Evolutionary conservation across 1,284 basidiomycete genomes (phyloP).

Genomic region (Moniliella sp.): DNA sequence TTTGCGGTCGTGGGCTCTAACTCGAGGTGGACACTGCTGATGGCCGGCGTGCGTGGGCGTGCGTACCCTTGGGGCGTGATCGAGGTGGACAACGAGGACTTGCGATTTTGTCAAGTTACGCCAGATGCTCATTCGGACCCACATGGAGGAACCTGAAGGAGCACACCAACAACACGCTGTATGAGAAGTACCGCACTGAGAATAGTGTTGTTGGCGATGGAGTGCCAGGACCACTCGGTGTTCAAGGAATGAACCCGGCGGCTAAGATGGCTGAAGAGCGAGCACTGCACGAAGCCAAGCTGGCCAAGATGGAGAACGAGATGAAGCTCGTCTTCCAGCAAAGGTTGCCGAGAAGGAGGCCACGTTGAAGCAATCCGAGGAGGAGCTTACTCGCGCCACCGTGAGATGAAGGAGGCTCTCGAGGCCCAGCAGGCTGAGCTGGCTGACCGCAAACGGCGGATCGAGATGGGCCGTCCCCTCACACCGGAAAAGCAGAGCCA

Average conservation of each 20-base stretch:
- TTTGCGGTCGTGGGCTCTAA: constrained; percentile 31
- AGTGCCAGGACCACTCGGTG: constrained; percentile 34
- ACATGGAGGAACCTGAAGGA: constrained; percentile 34
- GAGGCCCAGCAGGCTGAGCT: constrained; percentile 86
- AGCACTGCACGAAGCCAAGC: constrained; percentile 30
- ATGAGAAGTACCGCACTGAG: constrained; percentile 28
- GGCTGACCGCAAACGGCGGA: constrained; percentile 89
- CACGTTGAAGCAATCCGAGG: constrained; percentile 33
- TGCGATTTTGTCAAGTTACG: constrained; percentile 34
- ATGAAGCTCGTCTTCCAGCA: constrained; percentile 33
- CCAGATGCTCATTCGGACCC: constrained; percentile 32
- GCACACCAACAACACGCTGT: constrained; percentile 26
- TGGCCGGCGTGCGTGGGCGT: constrained; percentile 24
- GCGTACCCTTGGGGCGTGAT: constrained; percentile 32
- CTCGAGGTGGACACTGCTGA: constrained; percentile 26
- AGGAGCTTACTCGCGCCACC: constrained; percentile 32
- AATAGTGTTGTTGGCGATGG: constrained; percentile 25
- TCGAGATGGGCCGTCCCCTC: constrained; percentile 49
- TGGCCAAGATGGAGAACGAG: constrained; percentile 32
- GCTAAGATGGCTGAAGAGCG: constrained; percentile 32
- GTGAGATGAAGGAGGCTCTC: constrained; percentile 38
- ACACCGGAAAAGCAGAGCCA: constrained; percentile 73
- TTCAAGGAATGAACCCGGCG: constrained; percentile 60
- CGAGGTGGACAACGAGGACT: constrained; percentile 31
- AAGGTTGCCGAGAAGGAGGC: constrained; percentile 33